These are phyloP conservation scores for Nakaseomyces glabratus DNA, from an alignment of 1,139 yeast genomes.

Conservation along the genomic window DNA sequence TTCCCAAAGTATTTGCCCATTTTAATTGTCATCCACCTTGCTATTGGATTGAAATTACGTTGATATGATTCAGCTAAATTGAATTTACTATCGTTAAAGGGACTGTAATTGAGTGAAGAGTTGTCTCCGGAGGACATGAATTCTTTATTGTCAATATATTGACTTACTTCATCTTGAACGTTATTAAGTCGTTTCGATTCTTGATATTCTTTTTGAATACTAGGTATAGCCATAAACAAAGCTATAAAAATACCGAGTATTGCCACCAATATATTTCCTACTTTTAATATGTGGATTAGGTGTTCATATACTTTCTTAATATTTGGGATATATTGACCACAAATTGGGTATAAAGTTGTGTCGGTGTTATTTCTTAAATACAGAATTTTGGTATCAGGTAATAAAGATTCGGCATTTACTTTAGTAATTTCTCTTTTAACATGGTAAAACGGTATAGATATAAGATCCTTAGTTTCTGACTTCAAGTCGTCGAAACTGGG, in stretches of 20 bases:
- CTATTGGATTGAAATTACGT: no score
- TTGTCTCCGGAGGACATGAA: slow-evolving; percentile 6
- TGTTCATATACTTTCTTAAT: slow-evolving; percentile 32
- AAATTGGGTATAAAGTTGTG: no score
- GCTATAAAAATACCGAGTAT: slow-evolving; percentile 36
- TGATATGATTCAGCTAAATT: not conserved
- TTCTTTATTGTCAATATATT: slow-evolving; percentile 22
- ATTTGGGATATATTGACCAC: slow-evolving; percentile 19
- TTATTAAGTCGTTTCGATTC: slow-evolving; percentile 42
- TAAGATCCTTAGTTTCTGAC: slow-evolving; percentile 39
- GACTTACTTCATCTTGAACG: slow-evolving; percentile 26
- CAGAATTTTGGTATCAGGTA: no score
- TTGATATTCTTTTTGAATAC: slow-evolving; percentile 38
- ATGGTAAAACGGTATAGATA: slow-evolving; percentile 45
- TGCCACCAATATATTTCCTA: slow-evolving; percentile 34
- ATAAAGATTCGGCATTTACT: slow-evolving; percentile 16
- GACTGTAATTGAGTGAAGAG: slow-evolving; percentile 1
- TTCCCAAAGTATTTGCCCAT: no score
- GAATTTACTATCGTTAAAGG: not conserved
- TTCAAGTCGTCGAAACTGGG: slow-evolving; percentile 54
- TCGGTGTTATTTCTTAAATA: no score
- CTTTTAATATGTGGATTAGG: slow-evolving; percentile 29
- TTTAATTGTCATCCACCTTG: no score
- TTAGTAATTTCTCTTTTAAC: slow-evolving; percentile 37
- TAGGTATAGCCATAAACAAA: slow-evolving; percentile 35